phyloP scores from a whole-genome alignment of 1,284 basidiomycete genomes.

The Ustilago esculenta region DNA sequence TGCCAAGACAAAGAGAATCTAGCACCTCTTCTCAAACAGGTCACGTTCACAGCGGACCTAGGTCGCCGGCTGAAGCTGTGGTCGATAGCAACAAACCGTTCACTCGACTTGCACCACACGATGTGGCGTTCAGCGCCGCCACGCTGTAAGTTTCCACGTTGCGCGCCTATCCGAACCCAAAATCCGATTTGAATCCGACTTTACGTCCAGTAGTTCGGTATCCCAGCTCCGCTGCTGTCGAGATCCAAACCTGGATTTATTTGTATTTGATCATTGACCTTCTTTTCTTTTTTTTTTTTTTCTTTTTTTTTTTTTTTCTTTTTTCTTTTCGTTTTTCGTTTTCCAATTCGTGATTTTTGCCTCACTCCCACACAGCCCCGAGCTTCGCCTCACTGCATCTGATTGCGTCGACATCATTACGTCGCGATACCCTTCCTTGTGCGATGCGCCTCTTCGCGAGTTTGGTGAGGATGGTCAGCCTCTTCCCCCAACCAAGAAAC shows the following conservation, averaged over 20 bases:
- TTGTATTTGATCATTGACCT: not conserved
- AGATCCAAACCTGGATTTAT: constrained; percentile 1
- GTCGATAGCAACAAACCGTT: constrained; percentile 32
- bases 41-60: constrained; percentile 3
- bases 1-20: constrained; percentile 6
- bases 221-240: not conserved
- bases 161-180: not conserved
- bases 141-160: constrained; percentile 19
- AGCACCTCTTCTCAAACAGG: constrained; percentile 4
- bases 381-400: constrained; percentile 11
- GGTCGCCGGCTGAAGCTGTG: not conserved
- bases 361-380: constrained; percentile 22
- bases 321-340: too few species aligned
- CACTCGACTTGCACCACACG: constrained; percentile 29
- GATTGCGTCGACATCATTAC: constrained; percentile 30
- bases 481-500: constrained; percentile 52
- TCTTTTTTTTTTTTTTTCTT: not conserved
- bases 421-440: constrained; percentile 32
- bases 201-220: too few species aligned
- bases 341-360: too few species aligned
- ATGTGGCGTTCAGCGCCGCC: constrained; percentile 38
- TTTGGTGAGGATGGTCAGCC: constrained; percentile 51
- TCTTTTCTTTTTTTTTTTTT: not conserved
- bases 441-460: constrained; percentile 38
- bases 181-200: not conserved